phyloP scores from a whole-genome alignment of 1,139 yeast genomes.

The Suhomyces kunorum region DNA sequence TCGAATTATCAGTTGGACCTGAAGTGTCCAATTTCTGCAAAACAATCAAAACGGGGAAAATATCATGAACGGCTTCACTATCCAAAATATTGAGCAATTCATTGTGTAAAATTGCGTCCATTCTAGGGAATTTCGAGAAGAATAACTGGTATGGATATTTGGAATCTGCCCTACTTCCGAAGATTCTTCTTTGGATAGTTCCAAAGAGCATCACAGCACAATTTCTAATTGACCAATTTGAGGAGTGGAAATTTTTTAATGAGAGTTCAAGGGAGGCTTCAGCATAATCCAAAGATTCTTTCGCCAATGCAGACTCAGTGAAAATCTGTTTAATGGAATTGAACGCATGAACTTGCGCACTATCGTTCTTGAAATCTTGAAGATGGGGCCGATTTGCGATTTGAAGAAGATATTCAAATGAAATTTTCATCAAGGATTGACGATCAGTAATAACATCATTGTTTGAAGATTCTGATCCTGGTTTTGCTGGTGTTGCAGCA shows the following conservation, averaged over 20 bases:
- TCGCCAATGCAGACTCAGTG: constrained; percentile 63
- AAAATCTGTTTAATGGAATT: constrained; percentile 79
- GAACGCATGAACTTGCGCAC: constrained; percentile 92
- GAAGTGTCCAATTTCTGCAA: constrained; percentile 55
- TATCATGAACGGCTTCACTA: constrained; percentile 27
- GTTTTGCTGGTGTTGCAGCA: constrained; percentile 28
- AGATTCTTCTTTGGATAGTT: constrained; percentile 73
- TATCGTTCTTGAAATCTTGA: constrained; percentile 58
- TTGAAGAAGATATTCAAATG: constrained; percentile 52
- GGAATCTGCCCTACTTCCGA: constrained; percentile 55
- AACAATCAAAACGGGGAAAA: constrained; percentile 75
- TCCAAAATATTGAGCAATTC: constrained; percentile 35
- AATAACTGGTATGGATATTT: constrained; percentile 40
- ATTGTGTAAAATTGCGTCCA: constrained; percentile 49
- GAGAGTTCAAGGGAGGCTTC: constrained; percentile 62
- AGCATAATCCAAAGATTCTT: constrained; percentile 51
- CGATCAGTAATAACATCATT: neutral
- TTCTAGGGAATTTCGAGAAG: constrained; percentile 60
- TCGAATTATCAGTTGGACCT: constrained; percentile 3
- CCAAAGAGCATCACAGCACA: constrained; percentile 94
- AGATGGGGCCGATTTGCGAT: constrained; percentile 56
- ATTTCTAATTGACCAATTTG: constrained; percentile 83
- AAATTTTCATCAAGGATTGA: constrained; percentile 9
- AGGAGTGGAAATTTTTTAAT: constrained; percentile 60
- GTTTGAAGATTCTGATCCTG: too few relatives aligned